Base-by-base conservation (phyloP, 2,329 filamentous ascomycete species). In the Aspergillus sp. region DNA sequence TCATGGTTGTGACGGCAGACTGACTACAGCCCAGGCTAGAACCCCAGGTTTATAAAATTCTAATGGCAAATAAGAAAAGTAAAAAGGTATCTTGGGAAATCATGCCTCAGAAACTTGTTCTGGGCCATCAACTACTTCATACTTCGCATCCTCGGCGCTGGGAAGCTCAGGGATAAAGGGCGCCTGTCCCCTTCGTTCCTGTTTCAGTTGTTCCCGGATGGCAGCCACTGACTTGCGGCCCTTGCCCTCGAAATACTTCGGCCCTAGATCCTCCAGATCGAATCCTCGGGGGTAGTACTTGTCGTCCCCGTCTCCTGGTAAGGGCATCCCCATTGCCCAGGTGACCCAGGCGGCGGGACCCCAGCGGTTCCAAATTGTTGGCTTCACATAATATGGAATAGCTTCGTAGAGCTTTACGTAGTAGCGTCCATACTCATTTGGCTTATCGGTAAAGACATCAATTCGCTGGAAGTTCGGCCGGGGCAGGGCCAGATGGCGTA, bases 361-460 rank as follows among this genome's bases (percentile, higher is more conserved):
- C 85, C 83, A 90, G 57, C 84, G 82, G 65, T 80, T 84, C 83
- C 80, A 84, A 24, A 83, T 68, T 0, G 82, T 88, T 24, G 80
- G 79, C 58, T 81, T 77, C 20, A 83, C 78, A 70, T 89, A 90
- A 75, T 83, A 89, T 2, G 88, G 88, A 48, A 85, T 81, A 20
- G 83, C 82, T 24, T 86, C 78, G 68, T 84, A 89, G 27, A 76
- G 62, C 0, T 75, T 66, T 64, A 75, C 70, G 50, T 80, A 76
- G 62, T 86, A 80, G 3, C 83, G 80, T 1, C 84, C 84, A 0
- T 83, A 80, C 27, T 79, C 72, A 9, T 89, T 83, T 0, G 82
- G 76, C 1, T 76, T 61, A 2, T 82, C 76, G 2, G 73, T 73
- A 46, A 86, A 69, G 3, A 69, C 61, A 58, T 65, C 74, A 68